Evolutionary conservation across 2,329 filamentous ascomycete species (phyloP).

Genomic region (Sclerotinia borealis): DNA sequence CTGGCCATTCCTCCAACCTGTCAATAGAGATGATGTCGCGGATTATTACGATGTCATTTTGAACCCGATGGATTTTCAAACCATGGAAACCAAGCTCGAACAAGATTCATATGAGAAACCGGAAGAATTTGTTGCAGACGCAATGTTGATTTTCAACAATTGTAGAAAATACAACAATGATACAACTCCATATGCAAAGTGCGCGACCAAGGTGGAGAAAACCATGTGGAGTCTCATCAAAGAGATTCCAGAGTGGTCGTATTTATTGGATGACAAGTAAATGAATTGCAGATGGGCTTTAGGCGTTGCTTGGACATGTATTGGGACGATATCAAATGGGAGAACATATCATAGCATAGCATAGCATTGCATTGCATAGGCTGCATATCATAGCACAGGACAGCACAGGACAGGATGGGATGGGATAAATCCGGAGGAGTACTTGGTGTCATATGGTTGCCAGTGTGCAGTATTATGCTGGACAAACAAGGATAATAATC

Average conservation of each 20-base stretch:
- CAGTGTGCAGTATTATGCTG: not conserved
- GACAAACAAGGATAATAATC: not conserved
- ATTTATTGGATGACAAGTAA: conserved; percentile 31
- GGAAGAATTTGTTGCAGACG: conserved; percentile 87
- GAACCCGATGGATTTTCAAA: conserved; percentile 92
- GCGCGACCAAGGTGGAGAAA: conserved; percentile 85
- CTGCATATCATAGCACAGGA: not conserved
- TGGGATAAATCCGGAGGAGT: not conserved
- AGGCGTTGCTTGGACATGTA: not conserved
- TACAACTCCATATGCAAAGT: conserved; percentile 90
- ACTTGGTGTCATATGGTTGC: not conserved
- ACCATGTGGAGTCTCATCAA: conserved; percentile 94
- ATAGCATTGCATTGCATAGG: not conserved
- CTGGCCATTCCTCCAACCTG: conserved; percentile 92
- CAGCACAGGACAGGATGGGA: not conserved
- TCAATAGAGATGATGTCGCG: conserved; percentile 93
- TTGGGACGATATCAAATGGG: not conserved
- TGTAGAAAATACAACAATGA: conserved; percentile 96
- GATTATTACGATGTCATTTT: conserved; percentile 99
- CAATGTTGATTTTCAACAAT: conserved; percentile 86
- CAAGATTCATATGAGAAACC: conserved; percentile 86
- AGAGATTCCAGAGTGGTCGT: conserved; percentile 86
- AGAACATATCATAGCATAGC: not conserved
- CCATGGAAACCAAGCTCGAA: conserved; percentile 94
- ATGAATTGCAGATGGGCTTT: not conserved